Evolutionary conservation across 805 yeast species (phyloP), one percentile per base, ranked within the genome.

Genomic region (Saturnispora ahearnii): DNA sequence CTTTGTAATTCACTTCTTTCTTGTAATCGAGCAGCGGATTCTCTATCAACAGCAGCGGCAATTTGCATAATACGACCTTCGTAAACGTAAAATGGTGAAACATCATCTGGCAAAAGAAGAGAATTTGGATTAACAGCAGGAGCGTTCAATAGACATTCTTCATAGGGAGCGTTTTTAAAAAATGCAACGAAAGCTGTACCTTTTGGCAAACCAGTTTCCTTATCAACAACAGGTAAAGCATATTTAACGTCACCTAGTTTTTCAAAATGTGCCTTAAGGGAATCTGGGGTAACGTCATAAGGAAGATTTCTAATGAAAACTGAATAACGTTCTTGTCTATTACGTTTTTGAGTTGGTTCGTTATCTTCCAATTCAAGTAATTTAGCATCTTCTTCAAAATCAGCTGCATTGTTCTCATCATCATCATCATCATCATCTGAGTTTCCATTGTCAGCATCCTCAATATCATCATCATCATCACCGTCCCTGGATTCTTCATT

Each of bases 161-260:
- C 73, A 59, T 79, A 86, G 3, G 84, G 78, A 4, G 74, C 80
- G 48, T 77, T 78, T 22, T 74, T 70, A 46, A 64, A 66, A 63
- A 93, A 93, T 0, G 96, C 95, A 41, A 93, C 96, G 63, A 93
- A 93, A 0, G 96, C 99, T 0, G 96, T 84, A 54, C 99, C 99
- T 63, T 76, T 86, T 11, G 98, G 91, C 53, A 87, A 70, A 5
- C 95, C 95, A 2, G 96, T 82, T 49, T 73, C 84, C 61, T 73
- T 85, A 61, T 93, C 99, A 54, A 84, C 73, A 12, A 93, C 99
- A 0, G 98, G 96, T 42, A 93, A 73, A 1, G 99, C 99, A 63
- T 89, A 93, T 58, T 84, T 83, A 22, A 93, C 88, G 6, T 85
- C 77, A 11, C 99, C 99, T 63, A 93, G 89, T 57, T 79, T 76